phyloP scores from a whole-genome alignment of 2,329 filamentous ascomycete genomes.

The Fusarium nematophilum region DNA sequence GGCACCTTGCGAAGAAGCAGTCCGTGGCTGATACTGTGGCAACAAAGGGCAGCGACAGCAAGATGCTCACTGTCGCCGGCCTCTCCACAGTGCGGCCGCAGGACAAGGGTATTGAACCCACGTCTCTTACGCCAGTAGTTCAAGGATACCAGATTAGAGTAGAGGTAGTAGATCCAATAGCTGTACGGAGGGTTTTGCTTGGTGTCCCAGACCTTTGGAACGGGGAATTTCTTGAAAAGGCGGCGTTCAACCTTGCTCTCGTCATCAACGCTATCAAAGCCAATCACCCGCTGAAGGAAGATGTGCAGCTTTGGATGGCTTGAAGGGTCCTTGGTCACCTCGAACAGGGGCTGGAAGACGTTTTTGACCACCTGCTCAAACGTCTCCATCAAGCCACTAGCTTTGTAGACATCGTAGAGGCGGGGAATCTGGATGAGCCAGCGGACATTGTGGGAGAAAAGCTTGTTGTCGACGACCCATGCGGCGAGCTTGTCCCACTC shows the following conservation, averaged over 20 bases:
- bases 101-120: conserved; percentile 94
- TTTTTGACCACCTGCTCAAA: conserved; percentile 93
- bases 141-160: conserved; percentile 91
- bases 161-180: conserved; percentile 99
- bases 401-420: conserved; percentile 95
- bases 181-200: conserved; percentile 98
- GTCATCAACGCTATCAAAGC: conserved; percentile 97
- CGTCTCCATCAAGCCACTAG: conserved; percentile 84
- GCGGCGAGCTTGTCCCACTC: conserved; percentile 98
- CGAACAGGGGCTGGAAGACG: conserved; percentile 92
- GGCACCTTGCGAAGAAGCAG: conserved; percentile 93
- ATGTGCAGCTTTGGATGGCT: conserved; percentile 93
- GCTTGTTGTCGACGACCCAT: conserved; percentile 98
- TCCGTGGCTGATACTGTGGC: conserved; percentile 97
- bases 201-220: conserved; percentile 87
- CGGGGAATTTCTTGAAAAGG: conserved; percentile 94
- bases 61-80: conserved; percentile 97
- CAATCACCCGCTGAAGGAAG: conserved; percentile 94
- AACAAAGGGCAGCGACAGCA: conserved; percentile 89
- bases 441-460: conserved; percentile 96
- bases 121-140: conserved; percentile 92
- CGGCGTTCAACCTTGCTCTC: conserved; percentile 96
- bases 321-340: conserved; percentile 88
- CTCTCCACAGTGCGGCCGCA: conserved; percentile 95
- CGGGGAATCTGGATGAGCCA: conserved; percentile 97